These are phyloP conservation scores for Otatea glauca DNA, from an alignment of 176 grass and related monocot genomes.

Conservation along the genomic window DNA sequence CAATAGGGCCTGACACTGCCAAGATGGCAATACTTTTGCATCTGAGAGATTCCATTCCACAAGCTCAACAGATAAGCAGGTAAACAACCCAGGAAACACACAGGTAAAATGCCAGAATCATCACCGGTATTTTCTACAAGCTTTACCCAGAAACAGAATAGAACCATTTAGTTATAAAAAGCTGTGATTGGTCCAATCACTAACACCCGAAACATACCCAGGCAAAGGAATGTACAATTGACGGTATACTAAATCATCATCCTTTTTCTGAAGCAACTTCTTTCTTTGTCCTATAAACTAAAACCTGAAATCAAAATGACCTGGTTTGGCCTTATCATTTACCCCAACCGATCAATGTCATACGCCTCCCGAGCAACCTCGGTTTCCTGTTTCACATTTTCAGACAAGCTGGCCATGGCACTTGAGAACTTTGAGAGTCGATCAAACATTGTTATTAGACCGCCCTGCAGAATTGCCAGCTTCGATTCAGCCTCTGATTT, in stretches of 20 bases:
- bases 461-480: conserved; percentile 48
- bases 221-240: conserved; percentile 29
- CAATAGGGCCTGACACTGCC: background rate
- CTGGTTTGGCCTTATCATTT: background rate
- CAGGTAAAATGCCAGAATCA: background rate
- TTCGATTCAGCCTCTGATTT: conserved; percentile 10
- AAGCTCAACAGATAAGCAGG: background rate
- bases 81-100: background rate
- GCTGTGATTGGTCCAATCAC: background rate
- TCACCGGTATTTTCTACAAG: background rate
- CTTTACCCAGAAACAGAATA: conserved; percentile 7
- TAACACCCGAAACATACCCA: conserved; percentile 1
- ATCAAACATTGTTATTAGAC: conserved; percentile 59
- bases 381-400: conserved; percentile 59
- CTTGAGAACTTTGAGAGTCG: conserved; percentile 55
- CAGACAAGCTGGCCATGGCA: conserved; percentile 52
- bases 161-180: conserved; percentile 9
- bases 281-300: conserved; percentile 23
- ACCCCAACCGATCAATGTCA: background rate
- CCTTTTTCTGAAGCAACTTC: conserved; percentile 18
- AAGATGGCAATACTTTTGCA: background rate
- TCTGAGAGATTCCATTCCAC: background rate
- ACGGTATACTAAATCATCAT: conserved; percentile 14
- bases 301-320: conserved; percentile 19
- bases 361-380: conserved; percentile 56